phyloP scores from a whole-genome alignment of 1,284 basidiomycete species.

The Leccinum fallax region DNA sequence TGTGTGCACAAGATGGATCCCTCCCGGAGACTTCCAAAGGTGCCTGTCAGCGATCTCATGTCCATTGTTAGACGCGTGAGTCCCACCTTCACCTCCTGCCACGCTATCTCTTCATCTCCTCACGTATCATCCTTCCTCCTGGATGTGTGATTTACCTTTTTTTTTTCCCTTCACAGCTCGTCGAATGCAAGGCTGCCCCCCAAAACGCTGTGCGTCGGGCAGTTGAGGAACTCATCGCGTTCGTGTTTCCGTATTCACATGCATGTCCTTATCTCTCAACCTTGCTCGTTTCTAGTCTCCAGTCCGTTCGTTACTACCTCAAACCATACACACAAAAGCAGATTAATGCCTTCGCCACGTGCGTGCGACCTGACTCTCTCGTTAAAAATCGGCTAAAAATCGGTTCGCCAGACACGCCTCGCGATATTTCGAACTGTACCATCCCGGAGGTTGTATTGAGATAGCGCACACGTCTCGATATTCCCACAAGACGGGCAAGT shows the following conservation, averaged over 20 bases:
- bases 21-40: slow-evolving; percentile 70
- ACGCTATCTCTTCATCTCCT: slow-evolving; percentile 31
- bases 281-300: slow-evolving; percentile 49
- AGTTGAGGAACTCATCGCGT: slow-evolving; percentile 75
- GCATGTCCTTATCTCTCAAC: slow-evolving; percentile 20
- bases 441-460: slow-evolving; percentile 80
- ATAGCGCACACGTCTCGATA: slow-evolving; percentile 87
- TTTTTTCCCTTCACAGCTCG: slow-evolving; percentile 48
- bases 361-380: slow-evolving; percentile 42
- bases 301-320: slow-evolving; percentile 73
- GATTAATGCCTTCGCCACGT: slow-evolving; percentile 88
- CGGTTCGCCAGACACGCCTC: slow-evolving; percentile 68
- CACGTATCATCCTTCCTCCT: slow-evolving; percentile 18
- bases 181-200: slow-evolving; percentile 50
- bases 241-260: slow-evolving; percentile 37
- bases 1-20: slow-evolving; percentile 87
- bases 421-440: slow-evolving; percentile 83
- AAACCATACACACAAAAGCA: slow-evolving; percentile 73
- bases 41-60: slow-evolving; percentile 64
- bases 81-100: slow-evolving; percentile 34
- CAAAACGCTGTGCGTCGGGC: slow-evolving; percentile 62
- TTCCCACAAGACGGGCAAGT: slow-evolving; percentile 82
- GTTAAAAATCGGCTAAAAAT: slow-evolving; percentile 28
- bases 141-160: slow-evolving; percentile 9
- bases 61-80: slow-evolving; percentile 75